These are phyloP conservation scores for Lactifluus piperatus DNA, from an alignment of 768 basidiomycete genomes.

Conservation along the genomic window DNA sequence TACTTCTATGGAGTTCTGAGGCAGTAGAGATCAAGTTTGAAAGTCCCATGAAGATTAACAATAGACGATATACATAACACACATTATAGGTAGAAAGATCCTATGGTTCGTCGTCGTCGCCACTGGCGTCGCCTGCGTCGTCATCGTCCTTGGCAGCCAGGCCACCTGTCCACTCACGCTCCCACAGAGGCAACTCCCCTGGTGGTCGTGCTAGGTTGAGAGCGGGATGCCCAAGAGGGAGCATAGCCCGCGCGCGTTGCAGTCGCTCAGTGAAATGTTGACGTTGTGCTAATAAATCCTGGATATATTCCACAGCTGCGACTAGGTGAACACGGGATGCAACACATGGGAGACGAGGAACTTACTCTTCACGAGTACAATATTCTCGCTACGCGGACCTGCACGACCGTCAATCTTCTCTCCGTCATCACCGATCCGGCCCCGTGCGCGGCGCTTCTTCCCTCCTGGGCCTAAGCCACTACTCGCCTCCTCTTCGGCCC, in stretches of 20 bases:
- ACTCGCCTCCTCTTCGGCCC: conserved; percentile 58
- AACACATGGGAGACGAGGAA: conserved; percentile 19
- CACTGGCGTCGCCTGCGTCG: conserved; percentile 12
- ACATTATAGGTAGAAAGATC: conserved; percentile 15
- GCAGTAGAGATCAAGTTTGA: background rate
- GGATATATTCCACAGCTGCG: conserved; percentile 81
- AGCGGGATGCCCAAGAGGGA: conserved; percentile 56
- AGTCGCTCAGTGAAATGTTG: conserved; percentile 49
- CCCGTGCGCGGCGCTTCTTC: conserved; percentile 23
- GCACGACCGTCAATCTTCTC: conserved; percentile 76
- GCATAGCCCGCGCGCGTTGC: conserved; percentile 43
- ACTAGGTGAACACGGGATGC: conserved; percentile 4
- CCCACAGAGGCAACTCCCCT: conserved; percentile 50
- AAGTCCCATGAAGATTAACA: conserved; percentile 13
- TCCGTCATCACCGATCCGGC: conserved; percentile 35
- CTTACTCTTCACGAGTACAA: conserved; percentile 83
- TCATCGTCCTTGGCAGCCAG: conserved; percentile 27
- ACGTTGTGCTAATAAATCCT: conserved; percentile 53
- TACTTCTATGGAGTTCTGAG: background rate
- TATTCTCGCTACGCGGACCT: conserved; percentile 85
- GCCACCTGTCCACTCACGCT: conserved; percentile 78
- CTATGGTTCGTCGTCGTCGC: conserved; percentile 21
- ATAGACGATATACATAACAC: conserved; percentile 17
- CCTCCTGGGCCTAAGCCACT: conserved; percentile 30
- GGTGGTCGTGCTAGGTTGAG: conserved; percentile 27